These are phyloP conservation scores for Trichoderma cornu-damae DNA, from an alignment of 2,329 filamentous ascomycete species.

Conservation along the genomic window DNA sequence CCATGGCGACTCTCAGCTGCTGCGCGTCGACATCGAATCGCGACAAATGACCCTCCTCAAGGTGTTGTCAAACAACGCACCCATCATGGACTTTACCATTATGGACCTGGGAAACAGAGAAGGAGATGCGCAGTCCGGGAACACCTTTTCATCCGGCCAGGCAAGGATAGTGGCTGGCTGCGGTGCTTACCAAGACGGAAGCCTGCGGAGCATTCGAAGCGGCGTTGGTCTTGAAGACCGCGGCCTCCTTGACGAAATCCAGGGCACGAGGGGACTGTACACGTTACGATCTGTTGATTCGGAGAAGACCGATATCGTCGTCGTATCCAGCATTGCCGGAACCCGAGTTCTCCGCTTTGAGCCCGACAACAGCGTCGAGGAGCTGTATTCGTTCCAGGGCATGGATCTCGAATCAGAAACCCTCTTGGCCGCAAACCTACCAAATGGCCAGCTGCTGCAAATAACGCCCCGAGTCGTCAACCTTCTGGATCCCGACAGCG, in stretches of 20 bases:
- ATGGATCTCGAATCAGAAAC: slow-evolving; percentile 67
- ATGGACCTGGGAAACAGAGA: slow-evolving; percentile 93
- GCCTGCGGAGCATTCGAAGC: slow-evolving; percentile 82
- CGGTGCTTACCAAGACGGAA: slow-evolving; percentile 83
- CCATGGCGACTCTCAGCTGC: slow-evolving; percentile 84
- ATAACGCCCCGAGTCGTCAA: slow-evolving; percentile 62
- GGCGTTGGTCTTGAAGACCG: slow-evolving; percentile 88
- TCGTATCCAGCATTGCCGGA: slow-evolving; percentile 77
- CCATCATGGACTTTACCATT: slow-evolving; percentile 86
- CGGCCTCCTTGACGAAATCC: slow-evolving; percentile 74
- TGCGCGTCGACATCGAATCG: slow-evolving; percentile 48
- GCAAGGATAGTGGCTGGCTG: slow-evolving; percentile 90
- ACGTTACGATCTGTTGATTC: slow-evolving; percentile 48
- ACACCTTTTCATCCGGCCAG: slow-evolving; percentile 92
- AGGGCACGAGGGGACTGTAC: slow-evolving; percentile 68
- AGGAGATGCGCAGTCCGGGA: slow-evolving; percentile 66
- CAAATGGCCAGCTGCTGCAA: slow-evolving; percentile 63
- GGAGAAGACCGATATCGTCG: slow-evolving; percentile 59
- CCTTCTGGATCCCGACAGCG: slow-evolving; percentile 57
- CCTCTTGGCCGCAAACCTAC: slow-evolving; percentile 62
- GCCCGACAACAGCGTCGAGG: slow-evolving; percentile 70
- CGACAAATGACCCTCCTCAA: slow-evolving; percentile 61
- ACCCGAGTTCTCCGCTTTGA: slow-evolving; percentile 79
- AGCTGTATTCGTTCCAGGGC: slow-evolving; percentile 70
- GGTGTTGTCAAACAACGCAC: slow-evolving; percentile 69